Evolutionary conservation across 495 filamentous ascomycete species (phyloP).

Genomic region (Daldinia concentrica): DNA sequence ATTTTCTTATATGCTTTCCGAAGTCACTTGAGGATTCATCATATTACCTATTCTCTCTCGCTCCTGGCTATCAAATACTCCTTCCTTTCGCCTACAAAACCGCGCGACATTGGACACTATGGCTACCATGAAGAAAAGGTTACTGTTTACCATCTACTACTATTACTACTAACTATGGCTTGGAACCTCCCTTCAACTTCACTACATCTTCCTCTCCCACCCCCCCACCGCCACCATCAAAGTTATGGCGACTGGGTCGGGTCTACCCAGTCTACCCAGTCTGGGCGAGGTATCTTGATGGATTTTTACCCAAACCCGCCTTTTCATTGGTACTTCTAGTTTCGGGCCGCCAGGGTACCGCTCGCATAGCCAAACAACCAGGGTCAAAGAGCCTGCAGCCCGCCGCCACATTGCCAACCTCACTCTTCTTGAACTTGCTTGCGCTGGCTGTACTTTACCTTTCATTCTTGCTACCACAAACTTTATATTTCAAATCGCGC

Average conservation of each 20-base stretch:
- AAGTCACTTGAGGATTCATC: not conserved
- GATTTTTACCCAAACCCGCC: conserved; percentile 16
- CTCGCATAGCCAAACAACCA: conserved; percentile 21
- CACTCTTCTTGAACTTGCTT: conserved; percentile 14
- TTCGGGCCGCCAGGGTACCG: conserved; percentile 35
- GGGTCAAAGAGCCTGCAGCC: conserved; percentile 27
- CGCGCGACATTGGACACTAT: conserved; percentile 34
- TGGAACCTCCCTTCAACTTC: conserved; percentile 22
- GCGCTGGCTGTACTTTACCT: not conserved
- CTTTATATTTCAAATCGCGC: not conserved
- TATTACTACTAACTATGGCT: conserved; percentile 18
- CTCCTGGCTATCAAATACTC: conserved; percentile 8
- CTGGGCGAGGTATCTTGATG: conserved; percentile 26
- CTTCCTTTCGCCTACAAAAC: conserved; percentile 22
- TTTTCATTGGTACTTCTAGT: conserved; percentile 35
- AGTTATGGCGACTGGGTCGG: conserved; percentile 17
- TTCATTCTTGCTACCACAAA: not conserved
- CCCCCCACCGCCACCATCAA: conserved; percentile 20
- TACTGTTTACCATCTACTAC: conserved; percentile 37
- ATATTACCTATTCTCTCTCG: conserved; percentile 15
- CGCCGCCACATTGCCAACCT: conserved; percentile 22
- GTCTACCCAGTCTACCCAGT: conserved; percentile 11
- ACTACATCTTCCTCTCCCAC: conserved; percentile 22
- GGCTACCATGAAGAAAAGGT: conserved; percentile 49
- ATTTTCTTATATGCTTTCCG: conserved; percentile 13